Evolutionary conservation across 306 rosid species (phyloP), one percentile per base, ranked within the genome.

Genomic region (Psophocarpus tetragonolobus): DNA sequence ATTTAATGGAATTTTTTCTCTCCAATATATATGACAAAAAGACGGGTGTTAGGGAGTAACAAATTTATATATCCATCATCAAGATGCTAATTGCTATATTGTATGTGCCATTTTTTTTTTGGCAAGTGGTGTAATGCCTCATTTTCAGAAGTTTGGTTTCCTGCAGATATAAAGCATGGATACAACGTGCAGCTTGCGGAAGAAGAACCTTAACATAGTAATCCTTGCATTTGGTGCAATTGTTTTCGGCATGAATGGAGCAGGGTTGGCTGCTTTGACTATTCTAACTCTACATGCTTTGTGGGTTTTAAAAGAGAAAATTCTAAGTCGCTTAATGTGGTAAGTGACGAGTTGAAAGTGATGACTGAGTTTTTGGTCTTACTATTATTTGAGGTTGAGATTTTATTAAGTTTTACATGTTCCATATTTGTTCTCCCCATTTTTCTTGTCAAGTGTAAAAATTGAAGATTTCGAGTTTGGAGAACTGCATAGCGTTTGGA

Each of bases 81-180:
- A n/a, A 51, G 74, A 36, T 38, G 60, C 68, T 38, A 62, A 38
- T 24, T 64, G 42, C 80, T 47, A 35, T 50, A 71, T 63, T 74
- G 13, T 45, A 17, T 35, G 2, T 69, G 39, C 21, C 33, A 45
- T 71, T 38, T 65, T 73, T 53, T n/a, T 79, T 73, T 53, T n/a
- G 74, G 62, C 15, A 27, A 64, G 23, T 75, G 17, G 36, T 81
- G 83, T 36, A 60, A 53, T 66, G 47, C 77, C 64, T 74, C 35
- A 61, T 47, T 70, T 57, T 81, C 76, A 61, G 74, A 75, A 68
- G 73, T 84, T 81, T 86, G 82, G 68, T 80, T 76, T 87, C 80
- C 51, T 77, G 60, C 92, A 91, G 98, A 84, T 76, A 83, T 89
- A 76, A 85, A 90, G 90, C 96, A 80, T 77, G 92, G 85, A 86